Evolutionary conservation across 129 eudicot genomes (phyloP).

Genomic region (Glebionis coronaria): DNA sequence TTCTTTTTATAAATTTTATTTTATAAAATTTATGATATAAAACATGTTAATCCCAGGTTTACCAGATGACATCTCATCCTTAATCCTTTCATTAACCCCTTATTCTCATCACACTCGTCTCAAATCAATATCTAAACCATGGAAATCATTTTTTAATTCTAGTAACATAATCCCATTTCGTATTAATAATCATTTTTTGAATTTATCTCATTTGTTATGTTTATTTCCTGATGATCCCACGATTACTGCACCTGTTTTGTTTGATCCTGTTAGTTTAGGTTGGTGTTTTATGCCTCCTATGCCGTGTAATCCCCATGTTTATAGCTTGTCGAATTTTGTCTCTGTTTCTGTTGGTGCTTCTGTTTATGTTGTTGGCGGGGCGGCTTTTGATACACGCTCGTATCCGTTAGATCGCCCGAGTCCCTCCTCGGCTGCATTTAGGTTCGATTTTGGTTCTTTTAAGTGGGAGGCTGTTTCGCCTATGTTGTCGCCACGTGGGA

Average conservation of each 20-base stretch:
- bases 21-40: not conserved
- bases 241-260: conserved; percentile 55
- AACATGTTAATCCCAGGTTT: conserved; percentile 75
- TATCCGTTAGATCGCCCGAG: conserved; percentile 78
- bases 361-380: conserved; percentile 78
- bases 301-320: conserved; percentile 92
- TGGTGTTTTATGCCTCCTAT: conserved; percentile 76
- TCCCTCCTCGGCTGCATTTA: conserved; percentile 48
- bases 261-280: conserved; percentile 61
- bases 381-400: conserved; percentile 76
- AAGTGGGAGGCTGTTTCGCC: conserved; percentile 52
- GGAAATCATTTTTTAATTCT: conserved; percentile 64
- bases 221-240: conserved; percentile 82
- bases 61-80: conserved; percentile 68
- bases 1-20: no score
- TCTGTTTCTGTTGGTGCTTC: conserved; percentile 42
- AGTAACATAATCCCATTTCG: conserved; percentile 52
- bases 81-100: conserved; percentile 63
- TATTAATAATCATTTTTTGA: conserved; percentile 29
- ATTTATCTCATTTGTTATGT: conserved; percentile 62
- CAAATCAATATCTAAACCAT: conserved; percentile 57
- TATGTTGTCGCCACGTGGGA: conserved; percentile 81
- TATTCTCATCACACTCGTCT: conserved; percentile 64
- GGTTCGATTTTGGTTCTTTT: conserved; percentile 42
- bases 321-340: conserved; percentile 73